phyloP scores from a whole-genome alignment of 2,329 filamentous ascomycete species.

The Xylariaceae sp. region DNA sequence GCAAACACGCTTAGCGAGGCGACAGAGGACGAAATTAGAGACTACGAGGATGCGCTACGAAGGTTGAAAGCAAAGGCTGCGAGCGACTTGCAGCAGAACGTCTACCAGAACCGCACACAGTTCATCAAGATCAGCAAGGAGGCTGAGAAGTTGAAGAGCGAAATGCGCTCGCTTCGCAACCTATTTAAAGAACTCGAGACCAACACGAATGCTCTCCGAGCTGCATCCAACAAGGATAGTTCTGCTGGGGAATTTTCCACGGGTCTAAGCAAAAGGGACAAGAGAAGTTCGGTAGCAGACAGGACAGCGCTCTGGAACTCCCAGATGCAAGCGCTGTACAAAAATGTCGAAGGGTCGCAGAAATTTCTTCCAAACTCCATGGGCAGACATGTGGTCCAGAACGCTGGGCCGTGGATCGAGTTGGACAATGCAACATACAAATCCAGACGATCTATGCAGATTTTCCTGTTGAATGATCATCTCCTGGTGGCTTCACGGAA shows the following conservation, averaged over 20 bases:
- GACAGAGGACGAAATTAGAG: conserved; percentile 83
- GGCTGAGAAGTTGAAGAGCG: conserved; percentile 93
- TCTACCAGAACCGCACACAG: conserved; percentile 95
- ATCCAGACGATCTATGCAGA: conserved; percentile 83
- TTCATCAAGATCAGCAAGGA: conserved; percentile 99
- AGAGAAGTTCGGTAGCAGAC: conserved; percentile 85
- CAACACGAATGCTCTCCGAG: conserved; percentile 70
- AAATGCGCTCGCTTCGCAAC: conserved; percentile 89
- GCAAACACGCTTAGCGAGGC: conserved; percentile 79
- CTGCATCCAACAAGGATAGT: conserved; percentile 60
- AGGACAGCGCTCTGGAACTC: conserved; percentile 71
- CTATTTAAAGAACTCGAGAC: conserved; percentile 92
- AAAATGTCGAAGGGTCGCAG: conserved; percentile 95
- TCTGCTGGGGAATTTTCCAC: conserved; percentile 58
- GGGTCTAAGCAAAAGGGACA: conserved; percentile 72
- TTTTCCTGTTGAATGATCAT: conserved; percentile 94
- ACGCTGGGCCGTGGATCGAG: conserved; percentile 93
- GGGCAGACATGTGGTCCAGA: conserved; percentile 92
- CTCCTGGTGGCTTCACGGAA: conserved; percentile 89
- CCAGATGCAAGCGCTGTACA: conserved; percentile 85
- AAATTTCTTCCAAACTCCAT: conserved; percentile 91
- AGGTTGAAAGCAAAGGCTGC: conserved; percentile 80
- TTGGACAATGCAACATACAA: conserved; percentile 98
- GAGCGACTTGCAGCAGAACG: conserved; percentile 88
- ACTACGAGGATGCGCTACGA: conserved; percentile 77